Base-by-base conservation (phyloP, 805 yeast species). In the Candida insectorum region DNA sequence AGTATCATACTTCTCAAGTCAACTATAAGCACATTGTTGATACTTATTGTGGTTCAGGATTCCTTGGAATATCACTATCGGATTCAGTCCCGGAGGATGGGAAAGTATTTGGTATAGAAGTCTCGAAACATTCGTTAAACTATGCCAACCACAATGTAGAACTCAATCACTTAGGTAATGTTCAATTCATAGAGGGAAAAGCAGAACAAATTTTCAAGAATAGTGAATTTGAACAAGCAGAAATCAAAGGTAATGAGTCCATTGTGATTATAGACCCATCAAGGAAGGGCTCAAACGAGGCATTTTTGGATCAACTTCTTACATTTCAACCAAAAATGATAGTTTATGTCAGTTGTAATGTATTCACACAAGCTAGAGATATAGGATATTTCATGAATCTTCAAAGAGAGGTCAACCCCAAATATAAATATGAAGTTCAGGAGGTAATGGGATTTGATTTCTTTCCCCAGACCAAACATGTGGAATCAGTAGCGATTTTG, bases 381-480 rank as follows among this genome's bases (percentile, higher is more conserved):
- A 45, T 69, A 32, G 42, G 58, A 2, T 41, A 40, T 18, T 58
- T 69, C 24, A 38, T 49, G 28, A 36, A 46, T 6, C 40, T 60
- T 19, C 60, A 52, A 34, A 32, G 30, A 4, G 26, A 34, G 1
- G n/a, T n/a, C n/a, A 11, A 20, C 10, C 26, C 10, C 13, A 26
- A 35, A 11, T 31, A 31, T 6, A 20, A 32, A 13, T 60, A 60
- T 30, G 39, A 34, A 29, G 46, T 60, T 3, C 46, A 41, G 31
- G 49, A 48, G 6, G 44, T 69, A 4, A 47, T 46, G 6, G 73
- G 73, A 5, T 67, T 66, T 45, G 74, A 69, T 45, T 69, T 69
- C 45, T 68, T 68, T 48, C 80, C 81, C 2, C 81, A 75, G 43
- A 74, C 81, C 1, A 74, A 73, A 41, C 80, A 75, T 43, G 78